phyloP scores from a whole-genome alignment of 345 rosid genomes.

The Combretum micranthum region DNA sequence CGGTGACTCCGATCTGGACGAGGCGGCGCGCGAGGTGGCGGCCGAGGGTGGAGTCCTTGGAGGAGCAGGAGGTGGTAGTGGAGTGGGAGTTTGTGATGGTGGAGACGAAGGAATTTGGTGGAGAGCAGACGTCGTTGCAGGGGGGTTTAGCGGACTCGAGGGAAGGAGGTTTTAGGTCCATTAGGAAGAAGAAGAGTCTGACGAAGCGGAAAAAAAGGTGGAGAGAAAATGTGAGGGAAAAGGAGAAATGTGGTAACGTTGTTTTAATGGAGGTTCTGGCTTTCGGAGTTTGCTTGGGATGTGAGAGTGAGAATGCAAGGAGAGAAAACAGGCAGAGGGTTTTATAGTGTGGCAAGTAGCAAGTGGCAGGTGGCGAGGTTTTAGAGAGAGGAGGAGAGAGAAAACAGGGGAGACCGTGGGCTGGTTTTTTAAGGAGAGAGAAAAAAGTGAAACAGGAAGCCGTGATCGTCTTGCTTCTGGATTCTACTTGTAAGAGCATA shows the following conservation, averaged over 20 bases:
- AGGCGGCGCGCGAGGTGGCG: conserved; percentile 66
- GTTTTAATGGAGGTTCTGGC: not conserved
- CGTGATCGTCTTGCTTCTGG: too few species aligned
- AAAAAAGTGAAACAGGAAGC: not conserved
- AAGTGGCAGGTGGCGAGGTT: not conserved
- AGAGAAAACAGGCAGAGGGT: conserved; percentile 19
- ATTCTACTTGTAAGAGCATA: too few species aligned
- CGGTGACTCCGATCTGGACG: conserved; percentile 43
- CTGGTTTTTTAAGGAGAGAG: not conserved
- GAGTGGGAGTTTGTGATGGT: conserved; percentile 25
- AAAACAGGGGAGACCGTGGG: not conserved
- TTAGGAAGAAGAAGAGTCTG: not conserved
- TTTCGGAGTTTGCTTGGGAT: conserved; percentile 27
- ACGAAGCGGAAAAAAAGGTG: not conserved
- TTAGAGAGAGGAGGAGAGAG: not conserved
- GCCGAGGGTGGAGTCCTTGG: conserved; percentile 49
- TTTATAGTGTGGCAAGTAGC: not conserved
- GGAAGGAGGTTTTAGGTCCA: conserved; percentile 54
- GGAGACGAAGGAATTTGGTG: conserved; percentile 30
- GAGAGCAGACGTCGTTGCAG: conserved; percentile 26
- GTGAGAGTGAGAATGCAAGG: conserved; percentile 37
- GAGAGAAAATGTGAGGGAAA: not conserved
- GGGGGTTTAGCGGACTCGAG: conserved; percentile 33
- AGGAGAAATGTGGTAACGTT: not conserved
- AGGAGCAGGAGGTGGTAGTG: conserved; percentile 17